phyloP scores from a whole-genome alignment of 2,329 filamentous ascomycete genomes.

The Scytalidium lignicola region DNA sequence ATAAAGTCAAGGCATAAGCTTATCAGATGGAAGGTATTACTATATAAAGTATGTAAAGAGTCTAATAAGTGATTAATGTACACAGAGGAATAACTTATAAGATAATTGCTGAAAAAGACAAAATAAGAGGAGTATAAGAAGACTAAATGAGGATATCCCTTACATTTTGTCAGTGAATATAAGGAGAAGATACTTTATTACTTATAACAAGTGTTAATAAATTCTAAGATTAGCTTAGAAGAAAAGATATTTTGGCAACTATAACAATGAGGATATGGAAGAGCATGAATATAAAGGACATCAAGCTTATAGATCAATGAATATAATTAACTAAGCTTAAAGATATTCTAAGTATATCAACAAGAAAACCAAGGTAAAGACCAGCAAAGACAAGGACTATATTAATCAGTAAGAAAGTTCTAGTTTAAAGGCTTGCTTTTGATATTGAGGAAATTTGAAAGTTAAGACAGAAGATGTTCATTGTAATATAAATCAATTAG shows the following conservation, averaged over 20 bases:
- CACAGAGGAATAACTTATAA: slow-evolving; percentile 13
- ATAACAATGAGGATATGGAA: not conserved
- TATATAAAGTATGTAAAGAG: slow-evolving; percentile 10
- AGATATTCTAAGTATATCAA: slow-evolving; percentile 12
- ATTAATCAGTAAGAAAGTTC: slow-evolving; percentile 14
- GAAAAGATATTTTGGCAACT: not conserved
- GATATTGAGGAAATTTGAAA: slow-evolving; percentile 1
- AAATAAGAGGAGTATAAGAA: slow-evolving; percentile 4
- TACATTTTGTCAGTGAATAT: slow-evolving; percentile 6
- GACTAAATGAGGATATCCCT: slow-evolving; percentile 7
- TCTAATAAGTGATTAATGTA: slow-evolving; percentile 9
- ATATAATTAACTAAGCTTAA: slow-evolving; percentile 7
- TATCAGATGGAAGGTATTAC: slow-evolving; percentile 6
- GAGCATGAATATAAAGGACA: slow-evolving; percentile 9
- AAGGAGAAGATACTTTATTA: not conserved
- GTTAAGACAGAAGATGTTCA: not conserved
- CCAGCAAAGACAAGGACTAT: slow-evolving; percentile 12
- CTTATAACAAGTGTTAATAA: slow-evolving; percentile 6
- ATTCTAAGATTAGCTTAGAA: slow-evolving; percentile 1
- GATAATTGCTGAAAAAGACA: slow-evolving; percentile 2
- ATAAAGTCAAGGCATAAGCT: slow-evolving; percentile 6
- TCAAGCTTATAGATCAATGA: slow-evolving; percentile 13
- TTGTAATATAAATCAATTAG: slow-evolving; percentile 4
- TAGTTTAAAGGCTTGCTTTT: slow-evolving; percentile 5
- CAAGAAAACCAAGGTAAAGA: slow-evolving; percentile 13